Base-by-base conservation (phyloP, 257 asterid genomes). In the Rehmannia glutinosa region DNA sequence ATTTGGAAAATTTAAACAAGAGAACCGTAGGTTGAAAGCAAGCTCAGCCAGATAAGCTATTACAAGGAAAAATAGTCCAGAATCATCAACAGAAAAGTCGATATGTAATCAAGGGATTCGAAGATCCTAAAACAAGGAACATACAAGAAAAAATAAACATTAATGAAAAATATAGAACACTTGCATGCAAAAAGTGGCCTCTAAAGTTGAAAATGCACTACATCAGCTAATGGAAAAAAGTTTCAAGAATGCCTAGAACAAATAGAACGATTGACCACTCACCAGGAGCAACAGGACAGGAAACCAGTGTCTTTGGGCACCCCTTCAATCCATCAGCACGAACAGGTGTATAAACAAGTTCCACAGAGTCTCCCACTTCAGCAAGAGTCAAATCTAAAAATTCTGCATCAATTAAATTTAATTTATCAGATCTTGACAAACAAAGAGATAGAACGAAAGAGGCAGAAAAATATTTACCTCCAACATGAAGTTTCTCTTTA, bases 321-420 rank as follows among this genome's bases (percentile, higher is more conserved):
- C 99, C 99, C 79, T 81, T 82, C 71, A 81, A 60, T 69, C 97
- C 96, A 85, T 94, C 99, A 62, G 74, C 80, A 53, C 97, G 89
- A 64, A 88, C 90, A 11, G 99, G 99, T 13, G 90, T 84, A 76
- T 83, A 88, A 52, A 82, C 79, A 77, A 88, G 91, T 77, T 88
- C 97, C 77, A 88, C 78, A 61, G 77, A 64, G 45, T 73, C 76
- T 74, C 91, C 96, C 73, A 94, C 96, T 62, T 88, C 87, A 71
- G 78, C 90, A 46, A 83, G 55, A 38, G 86, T 83, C 65, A 91
- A 80, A 82, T 91, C 96, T 19, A 90, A 69, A 88, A 63, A 79
- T 76, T 86, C 99, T 94, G 90, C 77, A 71, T 39, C 16, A 11
- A 51, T 64, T 47, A 59, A 75, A 70, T 42, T 62, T 47, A 41